Percentiles rank a stretch among this genome's conserved stretches.
phyloP scores from a whole-genome alignment of 202 grass and related monocot species.

The Schoenoplectus tabernaemontani region DNA sequence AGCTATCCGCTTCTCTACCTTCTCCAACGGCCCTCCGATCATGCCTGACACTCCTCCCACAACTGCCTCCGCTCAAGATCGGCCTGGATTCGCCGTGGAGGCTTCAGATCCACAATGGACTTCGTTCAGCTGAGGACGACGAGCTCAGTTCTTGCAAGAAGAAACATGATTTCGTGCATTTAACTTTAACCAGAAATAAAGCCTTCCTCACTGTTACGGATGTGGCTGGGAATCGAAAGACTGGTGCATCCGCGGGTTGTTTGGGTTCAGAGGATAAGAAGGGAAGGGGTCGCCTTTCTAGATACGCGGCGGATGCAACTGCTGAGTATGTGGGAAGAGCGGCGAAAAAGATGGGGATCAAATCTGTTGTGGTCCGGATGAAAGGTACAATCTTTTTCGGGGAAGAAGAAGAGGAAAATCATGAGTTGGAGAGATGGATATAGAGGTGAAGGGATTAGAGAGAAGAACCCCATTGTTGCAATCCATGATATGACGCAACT shows the following conservation, averaged over 20 bases:
- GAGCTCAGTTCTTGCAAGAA: constrained; percentile 51
- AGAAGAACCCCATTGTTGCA: constrained; percentile 32
- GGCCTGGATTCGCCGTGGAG: constrained; percentile 10
- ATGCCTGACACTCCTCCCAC: not conserved
- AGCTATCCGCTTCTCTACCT: not conserved
- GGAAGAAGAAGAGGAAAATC: constrained; percentile 40
- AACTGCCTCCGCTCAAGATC: constrained; percentile 12
- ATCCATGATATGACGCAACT: constrained; percentile 48
- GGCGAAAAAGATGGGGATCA: constrained; percentile 43
- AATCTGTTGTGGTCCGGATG: constrained; percentile 36
- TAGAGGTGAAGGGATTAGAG: constrained; percentile 30
- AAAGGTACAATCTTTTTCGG: constrained; percentile 30
- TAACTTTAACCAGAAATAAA: constrained; percentile 23
- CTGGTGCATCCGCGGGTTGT: constrained; percentile 37
- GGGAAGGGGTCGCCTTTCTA: constrained; percentile 27
- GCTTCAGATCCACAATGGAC: constrained; percentile 40
- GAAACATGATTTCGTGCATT: constrained; percentile 3
- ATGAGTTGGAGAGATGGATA: constrained; percentile 45
- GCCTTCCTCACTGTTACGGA: constrained; percentile 43
- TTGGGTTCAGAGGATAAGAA: constrained; percentile 37
- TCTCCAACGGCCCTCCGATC: constrained; percentile 6
- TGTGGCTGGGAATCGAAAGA: constrained; percentile 29
- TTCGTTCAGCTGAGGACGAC: constrained; percentile 53
- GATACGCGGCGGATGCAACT: constrained; percentile 38
- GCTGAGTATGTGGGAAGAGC: constrained; percentile 33